A percentile compares a stretch with the other conserved stretches of the same genome.
These are phyloP conservation scores for Astragalus membranaceus DNA, from an alignment of 306 rosid genomes.

Conservation along the genomic window DNA sequence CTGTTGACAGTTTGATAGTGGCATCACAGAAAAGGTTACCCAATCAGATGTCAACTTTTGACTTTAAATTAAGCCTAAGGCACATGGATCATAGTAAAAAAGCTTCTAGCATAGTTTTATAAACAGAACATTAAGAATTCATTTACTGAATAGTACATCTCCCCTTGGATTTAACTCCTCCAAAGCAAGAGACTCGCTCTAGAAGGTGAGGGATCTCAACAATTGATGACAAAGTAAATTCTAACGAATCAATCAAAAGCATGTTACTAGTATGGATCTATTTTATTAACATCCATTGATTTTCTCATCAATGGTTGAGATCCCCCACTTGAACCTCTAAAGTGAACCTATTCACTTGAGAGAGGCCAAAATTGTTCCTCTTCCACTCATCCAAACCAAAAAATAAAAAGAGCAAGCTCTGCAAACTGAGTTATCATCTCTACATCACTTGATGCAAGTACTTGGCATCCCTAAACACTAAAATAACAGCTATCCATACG, in stretches of 20 bases:
- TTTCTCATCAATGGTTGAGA: not conserved
- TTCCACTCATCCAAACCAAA: not conserved
- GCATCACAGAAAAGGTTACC: not conserved
- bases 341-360: not conserved
- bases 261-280: not conserved
- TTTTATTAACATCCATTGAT: not conserved
- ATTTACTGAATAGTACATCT: not conserved
- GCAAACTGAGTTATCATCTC: constrained; percentile 7
- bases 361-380: not conserved
- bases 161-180: not conserved
- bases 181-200: not conserved
- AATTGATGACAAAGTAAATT: not conserved
- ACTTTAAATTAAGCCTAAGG: not conserved
- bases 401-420: not conserved
- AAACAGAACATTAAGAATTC: not conserved
- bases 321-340: not conserved
- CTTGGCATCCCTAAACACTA: not conserved
- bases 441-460: not conserved
- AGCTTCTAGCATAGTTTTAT: not conserved
- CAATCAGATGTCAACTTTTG: not conserved
- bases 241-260: not conserved
- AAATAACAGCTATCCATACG: not conserved
- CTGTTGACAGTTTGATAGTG: not conserved
- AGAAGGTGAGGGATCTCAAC: not conserved
- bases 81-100: not conserved